Base-by-base conservation (phyloP, 169 alveolate species). In the Babesia ovata region DNA sequence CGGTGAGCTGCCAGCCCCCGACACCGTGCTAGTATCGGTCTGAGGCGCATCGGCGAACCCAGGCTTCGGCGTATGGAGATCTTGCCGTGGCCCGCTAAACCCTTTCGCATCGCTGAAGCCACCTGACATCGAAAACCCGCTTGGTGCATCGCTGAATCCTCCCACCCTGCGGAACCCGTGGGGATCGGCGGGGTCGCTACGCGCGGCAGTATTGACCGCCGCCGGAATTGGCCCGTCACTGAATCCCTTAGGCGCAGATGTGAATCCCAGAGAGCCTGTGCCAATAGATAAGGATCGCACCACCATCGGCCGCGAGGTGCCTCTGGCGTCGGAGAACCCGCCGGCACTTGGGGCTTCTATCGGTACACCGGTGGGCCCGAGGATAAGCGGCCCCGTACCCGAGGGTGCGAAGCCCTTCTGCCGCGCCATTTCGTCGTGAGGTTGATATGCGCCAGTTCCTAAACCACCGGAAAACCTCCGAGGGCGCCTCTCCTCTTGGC, bases 341-440 rank as follows among this genome's bases (percentile, higher is more conserved):
- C 29, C 21, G 2, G 26, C 29, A 36, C 45, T 36, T 2, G 59
- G 56, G 14, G 57, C 12, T 19, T 65, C 86, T 0, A 76, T 50
- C 0, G 86, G 86, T 4, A 54, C 17, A 9, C 86, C 86, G 36
- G 36, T 67, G 0, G 86, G 86, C 16, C 86, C 86, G 10, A 76
- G 57, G 6, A 76, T 69, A 4, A 76, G 63, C 19, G 86, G 86
- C 14, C 67, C 71, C 28, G 70, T 24, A 6, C 56, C 50, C 29
- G 57, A n/a, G 2, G 52, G 33, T n/a, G 66, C 65, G 42, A 67
- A 67, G 4, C 76, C 76, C 52, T 22, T 54, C 13, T n/a, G 22
- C 54, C 56, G 52, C 11, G 50, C 33, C 7, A 48, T 14, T 11
- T 67, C 76, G 22, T 52, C 76, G 16, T 22, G 63, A 4, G 76